Conservation (phyloP, 1,284 basidiomycete species). For the Fistulinella cinereoalba region DNA sequence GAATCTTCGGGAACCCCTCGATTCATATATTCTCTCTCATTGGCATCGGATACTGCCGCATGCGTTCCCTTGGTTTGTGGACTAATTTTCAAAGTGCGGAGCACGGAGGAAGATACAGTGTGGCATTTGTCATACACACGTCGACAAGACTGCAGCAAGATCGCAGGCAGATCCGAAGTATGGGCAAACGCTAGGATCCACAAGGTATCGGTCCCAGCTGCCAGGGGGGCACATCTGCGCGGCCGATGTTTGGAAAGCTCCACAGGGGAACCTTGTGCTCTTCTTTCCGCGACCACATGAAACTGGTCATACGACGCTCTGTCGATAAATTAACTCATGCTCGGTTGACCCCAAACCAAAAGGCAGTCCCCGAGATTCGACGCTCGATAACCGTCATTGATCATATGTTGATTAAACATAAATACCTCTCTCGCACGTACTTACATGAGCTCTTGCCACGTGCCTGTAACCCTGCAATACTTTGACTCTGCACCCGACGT, state of each 20-base stretch:
- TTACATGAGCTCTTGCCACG: neutral
- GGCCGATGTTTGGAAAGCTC: neutral
- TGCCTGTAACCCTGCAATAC: conserved; percentile 2
- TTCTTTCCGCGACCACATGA: conserved; percentile 3
- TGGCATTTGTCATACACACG: neutral
- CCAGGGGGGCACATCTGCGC: neutral
- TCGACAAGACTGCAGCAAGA: neutral
- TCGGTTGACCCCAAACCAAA: neutral
- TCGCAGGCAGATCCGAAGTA: conserved; percentile 22
- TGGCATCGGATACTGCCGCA: neutral
- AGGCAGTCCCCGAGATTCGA: neutral
- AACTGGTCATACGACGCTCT: conserved; percentile 2
- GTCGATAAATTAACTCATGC: neutral
- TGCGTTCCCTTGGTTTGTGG: neutral
- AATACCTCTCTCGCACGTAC: neutral
- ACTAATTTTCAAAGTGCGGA: too few species aligned
- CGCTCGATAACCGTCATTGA: conserved; percentile 1
- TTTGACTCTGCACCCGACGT: too few species aligned
- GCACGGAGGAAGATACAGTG: neutral
- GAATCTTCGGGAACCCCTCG: neutral
- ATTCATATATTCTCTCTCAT: neutral
- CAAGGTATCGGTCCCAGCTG: too few species aligned
- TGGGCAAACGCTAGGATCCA: conserved; percentile 59
- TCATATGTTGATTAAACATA: conserved; percentile 1
- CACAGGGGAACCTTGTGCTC: neutral